Base-by-base conservation (phyloP, 441 rosid genomes). In the Sinapis alba region DNA sequence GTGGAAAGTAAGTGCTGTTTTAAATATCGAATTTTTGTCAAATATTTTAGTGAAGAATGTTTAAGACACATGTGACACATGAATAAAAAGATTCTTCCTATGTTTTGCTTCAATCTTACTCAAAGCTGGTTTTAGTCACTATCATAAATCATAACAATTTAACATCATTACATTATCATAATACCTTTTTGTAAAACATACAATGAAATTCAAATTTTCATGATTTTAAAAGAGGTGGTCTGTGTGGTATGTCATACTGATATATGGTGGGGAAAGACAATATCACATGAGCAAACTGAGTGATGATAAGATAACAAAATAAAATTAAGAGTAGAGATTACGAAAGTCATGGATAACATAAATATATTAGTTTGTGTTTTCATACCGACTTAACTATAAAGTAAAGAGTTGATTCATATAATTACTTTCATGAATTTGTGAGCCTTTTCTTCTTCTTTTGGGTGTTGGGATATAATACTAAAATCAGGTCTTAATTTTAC, bases 21-120 rank as follows among this genome's bases (percentile, higher is more conserved):
- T 45, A 8, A 38, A 30, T 9, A 71, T 32, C 16, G 21, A 24
- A 9, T 13, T 71, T 65, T 30, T 56, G 67, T 45, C 54, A 8
- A 12, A 56, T 26, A 63, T 56, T 21, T 43, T 57, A 15, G 62
- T 23, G 0, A 45, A 71, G 15, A 71, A 71, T 71, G 63, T 71
- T 71, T 32, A 58, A 34, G 36, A 51, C 67, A 66, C 76, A 65
- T 58, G 69, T 30, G 73, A 32, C 77, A 78, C 77, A 59, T 78
- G 77, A 50, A 19, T 0, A 38, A 30, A 26, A 65, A 78, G 38
- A 78, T 67, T 47, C n/a, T 27, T 66, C 65, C 32, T 41, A 62
- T 28, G 65, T 72, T 54, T 76, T 53, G 81, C 81, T 78, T 78
- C 78, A 78, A 54, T 53, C 74, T 78, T 68, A 78, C 81, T 78